phyloP scores from a whole-genome alignment of 805 yeast genomes.

The Kazachstania kunashirensis region DNA sequence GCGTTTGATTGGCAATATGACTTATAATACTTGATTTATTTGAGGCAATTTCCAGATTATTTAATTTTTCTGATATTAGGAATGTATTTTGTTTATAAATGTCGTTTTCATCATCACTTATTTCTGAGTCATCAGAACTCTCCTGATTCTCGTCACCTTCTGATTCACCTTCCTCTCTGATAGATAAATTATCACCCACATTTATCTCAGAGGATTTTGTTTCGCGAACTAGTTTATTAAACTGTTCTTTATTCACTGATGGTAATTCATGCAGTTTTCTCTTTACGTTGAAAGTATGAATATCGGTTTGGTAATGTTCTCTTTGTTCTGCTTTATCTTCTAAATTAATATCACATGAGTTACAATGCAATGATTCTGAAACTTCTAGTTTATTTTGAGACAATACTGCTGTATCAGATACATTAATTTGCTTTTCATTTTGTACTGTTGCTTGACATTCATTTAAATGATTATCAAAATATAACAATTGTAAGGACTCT shows the following conservation, averaged over 20 bases:
- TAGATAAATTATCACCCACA: not conserved
- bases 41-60: not conserved
- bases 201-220: too few relatives aligned
- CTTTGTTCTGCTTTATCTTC: slow-evolving; percentile 16
- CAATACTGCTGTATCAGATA: not conserved
- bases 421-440: not conserved
- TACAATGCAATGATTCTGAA: slow-evolving; percentile 12
- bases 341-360: slow-evolving; percentile 21
- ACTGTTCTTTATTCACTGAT: slow-evolving; percentile 33
- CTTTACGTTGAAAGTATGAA: slow-evolving; percentile 50
- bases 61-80: slow-evolving; percentile 5
- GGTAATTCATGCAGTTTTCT: slow-evolving; percentile 38
- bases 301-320: slow-evolving; percentile 48
- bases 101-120: slow-evolving; percentile 18
- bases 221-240: not conserved
- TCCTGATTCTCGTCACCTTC: too few relatives aligned
- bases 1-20: slow-evolving; percentile 59
- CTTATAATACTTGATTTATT: slow-evolving; percentile 25
- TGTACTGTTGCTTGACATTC: slow-evolving; percentile 15
- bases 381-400: slow-evolving; percentile 6
- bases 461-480: slow-evolving; percentile 45
- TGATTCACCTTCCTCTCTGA: not conserved
- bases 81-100: slow-evolving; percentile 15
- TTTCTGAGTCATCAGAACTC: slow-evolving; percentile 13
- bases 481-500: slow-evolving; percentile 41